A percentile compares a stretch with the other conserved stretches of the same genome.
Evolutionary conservation across 2,329 filamentous ascomycete genomes (phyloP).

Genomic region (Myrmaecium sp.): DNA sequence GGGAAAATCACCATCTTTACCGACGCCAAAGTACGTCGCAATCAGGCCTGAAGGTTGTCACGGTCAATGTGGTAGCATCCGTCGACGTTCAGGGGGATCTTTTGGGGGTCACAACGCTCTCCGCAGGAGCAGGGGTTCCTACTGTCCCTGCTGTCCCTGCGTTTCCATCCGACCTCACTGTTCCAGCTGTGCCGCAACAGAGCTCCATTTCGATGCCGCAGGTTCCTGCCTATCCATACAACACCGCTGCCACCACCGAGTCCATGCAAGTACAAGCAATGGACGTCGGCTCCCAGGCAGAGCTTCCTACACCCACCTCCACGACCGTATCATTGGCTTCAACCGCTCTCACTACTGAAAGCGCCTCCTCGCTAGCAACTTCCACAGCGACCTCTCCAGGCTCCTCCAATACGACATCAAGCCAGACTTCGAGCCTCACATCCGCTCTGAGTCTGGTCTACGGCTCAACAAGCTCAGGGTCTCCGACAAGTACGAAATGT

Average conservation of each 20-base stretch:
- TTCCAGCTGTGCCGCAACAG: conserved; percentile 4
- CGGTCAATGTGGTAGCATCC: conserved; percentile 15
- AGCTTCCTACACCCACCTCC: conserved; percentile 5
- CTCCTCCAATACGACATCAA: neutral
- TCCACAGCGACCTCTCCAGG: neutral
- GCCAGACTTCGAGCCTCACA: too few species aligned
- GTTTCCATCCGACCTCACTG: conserved; percentile 16
- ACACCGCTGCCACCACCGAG: conserved; percentile 3
- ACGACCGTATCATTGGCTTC: conserved; percentile 3
- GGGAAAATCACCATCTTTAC: too few species aligned
- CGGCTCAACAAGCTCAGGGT: too few species aligned
- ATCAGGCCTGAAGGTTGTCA: too few species aligned
- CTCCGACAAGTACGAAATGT: neutral
- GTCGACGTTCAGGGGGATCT: conserved; percentile 14
- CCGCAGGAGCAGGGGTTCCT: conserved; percentile 4
- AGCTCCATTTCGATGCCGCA: conserved; percentile 6
- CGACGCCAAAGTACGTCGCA: too few species aligned
- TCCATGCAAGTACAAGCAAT: conserved; percentile 3
- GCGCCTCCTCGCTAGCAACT: neutral
- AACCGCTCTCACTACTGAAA: conserved; percentile 1
- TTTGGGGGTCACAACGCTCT: conserved; percentile 11
- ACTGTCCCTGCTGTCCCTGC: conserved; percentile 18
- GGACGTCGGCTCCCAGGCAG: conserved; percentile 3
- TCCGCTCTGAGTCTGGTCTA: too few species aligned
- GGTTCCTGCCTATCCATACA: conserved; percentile 18